Percentiles rank a stretch among this genome's conserved stretches.
Evolutionary conservation across 495 filamentous ascomycete species (phyloP).

Genomic region (Xylaria venustula): DNA sequence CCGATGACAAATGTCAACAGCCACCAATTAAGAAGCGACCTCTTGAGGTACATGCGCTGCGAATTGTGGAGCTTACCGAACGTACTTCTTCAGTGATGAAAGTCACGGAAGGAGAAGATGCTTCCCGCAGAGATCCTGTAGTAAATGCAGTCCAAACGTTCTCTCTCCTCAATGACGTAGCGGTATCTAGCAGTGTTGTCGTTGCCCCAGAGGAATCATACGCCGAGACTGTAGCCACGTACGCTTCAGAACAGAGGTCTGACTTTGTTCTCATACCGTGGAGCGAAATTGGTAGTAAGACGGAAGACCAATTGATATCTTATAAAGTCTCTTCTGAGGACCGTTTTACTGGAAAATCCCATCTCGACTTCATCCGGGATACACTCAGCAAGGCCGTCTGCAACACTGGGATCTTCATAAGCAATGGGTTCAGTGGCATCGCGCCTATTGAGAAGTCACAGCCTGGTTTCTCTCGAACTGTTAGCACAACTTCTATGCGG

Average conservation of each 20-base stretch:
- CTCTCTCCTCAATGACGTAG: slow-evolving; percentile 78
- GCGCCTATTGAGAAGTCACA: slow-evolving; percentile 35
- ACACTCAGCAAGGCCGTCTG: slow-evolving; percentile 60
- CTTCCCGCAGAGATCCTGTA: slow-evolving; percentile 76
- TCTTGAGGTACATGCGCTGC: slow-evolving; percentile 80
- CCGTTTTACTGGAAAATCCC: slow-evolving; percentile 50
- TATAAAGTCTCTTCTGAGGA: slow-evolving; percentile 39
- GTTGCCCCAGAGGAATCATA: slow-evolving; percentile 75
- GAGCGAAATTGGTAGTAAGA: slow-evolving; percentile 77
- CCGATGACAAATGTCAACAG: slow-evolving; percentile 17
- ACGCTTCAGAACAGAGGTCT: slow-evolving; percentile 64
- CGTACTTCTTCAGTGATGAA: slow-evolving; percentile 96
- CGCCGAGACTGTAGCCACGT: slow-evolving; percentile 68
- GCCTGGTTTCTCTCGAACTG: slow-evolving; percentile 41
- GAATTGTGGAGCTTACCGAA: slow-evolving; percentile 85
- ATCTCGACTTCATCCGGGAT: slow-evolving; percentile 65
- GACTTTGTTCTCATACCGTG: slow-evolving; percentile 89
- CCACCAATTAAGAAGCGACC: slow-evolving; percentile 43
- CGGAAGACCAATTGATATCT: slow-evolving; percentile 55
- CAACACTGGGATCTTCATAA: slow-evolving; percentile 79
- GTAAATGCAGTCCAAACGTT: slow-evolving; percentile 91
- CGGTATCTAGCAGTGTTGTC: slow-evolving; percentile 75
- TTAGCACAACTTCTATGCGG: slow-evolving; percentile 60
- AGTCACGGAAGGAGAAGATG: slow-evolving; percentile 78
- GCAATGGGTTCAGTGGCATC: slow-evolving; percentile 65